Base-by-base conservation (phyloP, 441 rosid species). In the Arabidopsis lyrata region DNA sequence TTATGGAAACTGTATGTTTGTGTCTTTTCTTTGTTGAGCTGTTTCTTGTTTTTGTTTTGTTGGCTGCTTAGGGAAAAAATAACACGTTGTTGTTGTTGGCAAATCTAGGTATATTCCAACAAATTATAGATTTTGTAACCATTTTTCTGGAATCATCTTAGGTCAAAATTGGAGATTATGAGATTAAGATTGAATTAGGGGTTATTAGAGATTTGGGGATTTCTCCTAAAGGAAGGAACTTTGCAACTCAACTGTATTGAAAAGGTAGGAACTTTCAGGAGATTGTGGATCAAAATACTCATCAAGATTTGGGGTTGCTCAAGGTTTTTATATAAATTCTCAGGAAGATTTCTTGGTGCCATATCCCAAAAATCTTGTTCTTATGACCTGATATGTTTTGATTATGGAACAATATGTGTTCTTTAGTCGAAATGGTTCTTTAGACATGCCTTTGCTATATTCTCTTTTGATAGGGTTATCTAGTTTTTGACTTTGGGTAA, bases 1-100 rank as follows among this genome's bases (percentile, higher is more conserved):
- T 81, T 74, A 31, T 77, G 75, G 72, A 73, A 77, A 76, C 58
- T 60, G 42, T 12, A 63, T 20, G 49, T 65, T 72, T 63, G 24
- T 65, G 53, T 18, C 49, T 68, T 68, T 52, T 73, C 73, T 57
- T 70, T 75, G 47, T 75, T 77, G 49, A 71, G 67, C 53, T 70
- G 73, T 64, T 34, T 65, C 38, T 50, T 16, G 68, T 15, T 68
- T 62, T 31, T 41, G 73, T 18, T 58, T 71, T 8, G 32, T 57
- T 74, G 66, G 31, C 59, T 70, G 62, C 66, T 70, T 2, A 20
- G 72, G 39, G 2, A 4, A 48, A n/a, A 54, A 44, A 38, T 16
- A 55, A 54, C 60, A 54, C 39, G 74, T 53, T 41, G 56, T 56
- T 41, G 56, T 56, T 22, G 56, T 63, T 63, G 57, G 62, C 55